Evolutionary conservation across 116 monocot species (phyloP).

Genomic region (Papilionanthe hybrid): DNA sequence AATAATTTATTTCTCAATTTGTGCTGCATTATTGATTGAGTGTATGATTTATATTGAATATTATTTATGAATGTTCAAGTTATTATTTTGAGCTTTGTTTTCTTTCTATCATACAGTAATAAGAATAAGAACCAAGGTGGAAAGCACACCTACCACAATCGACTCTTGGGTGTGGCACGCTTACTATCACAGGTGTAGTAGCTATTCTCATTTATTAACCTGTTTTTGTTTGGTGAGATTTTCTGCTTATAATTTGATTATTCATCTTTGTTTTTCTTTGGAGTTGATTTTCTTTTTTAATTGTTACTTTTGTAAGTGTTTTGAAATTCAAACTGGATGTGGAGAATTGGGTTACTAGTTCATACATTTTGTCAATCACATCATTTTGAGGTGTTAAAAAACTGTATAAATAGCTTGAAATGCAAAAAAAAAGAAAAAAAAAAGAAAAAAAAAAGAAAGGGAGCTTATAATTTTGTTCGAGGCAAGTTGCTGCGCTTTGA

Average conservation of each 20-base stretch:
- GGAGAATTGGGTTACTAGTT: too few species aligned
- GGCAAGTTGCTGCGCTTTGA: too few species aligned
- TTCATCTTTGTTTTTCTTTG: background rate
- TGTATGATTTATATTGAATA: background rate
- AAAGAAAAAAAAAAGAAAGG: too few species aligned
- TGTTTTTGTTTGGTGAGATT: constrained; percentile 7
- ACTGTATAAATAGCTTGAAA: too few species aligned
- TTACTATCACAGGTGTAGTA: constrained; percentile 60
- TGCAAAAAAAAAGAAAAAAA: too few species aligned
- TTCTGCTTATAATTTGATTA: background rate
- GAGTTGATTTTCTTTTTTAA: constrained; percentile 2
- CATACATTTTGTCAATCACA: too few species aligned
- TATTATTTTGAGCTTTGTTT: background rate
- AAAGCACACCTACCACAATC: constrained; percentile 45
- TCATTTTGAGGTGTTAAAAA: too few species aligned
- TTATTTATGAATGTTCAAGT: background rate
- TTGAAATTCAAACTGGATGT: too few species aligned
- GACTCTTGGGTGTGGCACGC: constrained; percentile 71
- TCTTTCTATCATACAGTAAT: constrained; percentile 23
- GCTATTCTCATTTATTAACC: background rate
- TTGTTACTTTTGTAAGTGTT: background rate
- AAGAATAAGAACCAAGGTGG: constrained; percentile 33
- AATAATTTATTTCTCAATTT: background rate
- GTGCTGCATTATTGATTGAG: background rate
- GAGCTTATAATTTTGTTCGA: too few species aligned